A percentile compares a stretch with the other conserved stretches of the same genome.
phyloP scores from a whole-genome alignment of 2,329 filamentous ascomycete genomes.

The Nigrograna mackinnonii region DNA sequence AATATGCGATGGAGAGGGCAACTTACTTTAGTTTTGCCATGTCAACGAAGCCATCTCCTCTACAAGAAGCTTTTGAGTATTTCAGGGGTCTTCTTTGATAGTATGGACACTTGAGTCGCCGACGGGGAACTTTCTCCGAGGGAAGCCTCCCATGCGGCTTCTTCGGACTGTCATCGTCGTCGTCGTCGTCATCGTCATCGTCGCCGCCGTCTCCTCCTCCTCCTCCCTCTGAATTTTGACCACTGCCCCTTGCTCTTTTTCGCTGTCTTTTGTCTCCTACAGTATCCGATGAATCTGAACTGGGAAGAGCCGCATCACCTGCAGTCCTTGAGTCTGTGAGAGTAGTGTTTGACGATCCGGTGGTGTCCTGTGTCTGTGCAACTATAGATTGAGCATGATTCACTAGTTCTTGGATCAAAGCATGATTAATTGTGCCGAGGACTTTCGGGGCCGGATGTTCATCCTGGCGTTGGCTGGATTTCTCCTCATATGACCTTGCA shows the following conservation, averaged over 20 bases:
- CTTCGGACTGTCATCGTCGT: constrained; percentile 5
- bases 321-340: too few relatives aligned
- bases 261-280: background rate
- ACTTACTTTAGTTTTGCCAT: constrained; percentile 14
- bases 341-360: too few relatives aligned
- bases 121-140: background rate
- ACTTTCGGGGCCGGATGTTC: too few relatives aligned
- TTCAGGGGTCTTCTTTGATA: constrained; percentile 14
- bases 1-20: background rate
- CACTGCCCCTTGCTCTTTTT: constrained; percentile 9
- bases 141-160: constrained; percentile 5
- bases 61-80: constrained; percentile 10
- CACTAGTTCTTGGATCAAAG: too few relatives aligned
- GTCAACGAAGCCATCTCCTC: constrained; percentile 15
- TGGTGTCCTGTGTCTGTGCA: too few relatives aligned
- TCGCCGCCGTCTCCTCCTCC: constrained; percentile 4
- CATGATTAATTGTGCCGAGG: too few relatives aligned
- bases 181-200: constrained; percentile 8
- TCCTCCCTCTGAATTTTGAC: constrained; percentile 4
- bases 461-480: too few relatives aligned
- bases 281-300: background rate
- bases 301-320: too few relatives aligned
- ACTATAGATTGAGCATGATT: too few relatives aligned
- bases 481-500: too few relatives aligned
- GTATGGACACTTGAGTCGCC: constrained; percentile 14